phyloP scores from a whole-genome alignment of 1,139 yeast genomes.

The Trichomonascaceae sp. region DNA sequence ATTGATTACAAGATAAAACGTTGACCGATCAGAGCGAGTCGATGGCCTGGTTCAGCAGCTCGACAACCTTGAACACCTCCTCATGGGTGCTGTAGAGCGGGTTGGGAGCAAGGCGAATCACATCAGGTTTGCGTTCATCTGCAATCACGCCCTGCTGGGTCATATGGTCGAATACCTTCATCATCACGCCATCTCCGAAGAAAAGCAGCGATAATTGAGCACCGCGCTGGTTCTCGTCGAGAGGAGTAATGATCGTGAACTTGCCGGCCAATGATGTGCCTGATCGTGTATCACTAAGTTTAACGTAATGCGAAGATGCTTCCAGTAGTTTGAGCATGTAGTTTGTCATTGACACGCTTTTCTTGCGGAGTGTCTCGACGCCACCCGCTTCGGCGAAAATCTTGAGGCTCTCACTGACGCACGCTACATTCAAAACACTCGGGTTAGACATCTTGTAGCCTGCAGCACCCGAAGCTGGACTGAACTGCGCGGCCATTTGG shows the following conservation, averaged over 20 bases:
- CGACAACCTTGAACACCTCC: constrained; percentile 42
- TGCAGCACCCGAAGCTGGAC: constrained; percentile 70
- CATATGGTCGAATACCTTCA: constrained; percentile 36
- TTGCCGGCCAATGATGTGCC: not conserved
- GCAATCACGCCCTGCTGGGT: constrained; percentile 51
- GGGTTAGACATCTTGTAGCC: constrained; percentile 93
- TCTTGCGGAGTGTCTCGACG: constrained; percentile 38
- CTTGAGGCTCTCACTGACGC: constrained; percentile 54
- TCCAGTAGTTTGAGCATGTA: constrained; percentile 39
- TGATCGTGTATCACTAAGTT: constrained; percentile 12
- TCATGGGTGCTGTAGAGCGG: constrained; percentile 69
- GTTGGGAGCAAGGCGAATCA: constrained; percentile 70
- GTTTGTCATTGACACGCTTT: constrained; percentile 46
- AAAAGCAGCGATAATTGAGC: constrained; percentile 69
- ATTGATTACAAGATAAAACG: not conserved
- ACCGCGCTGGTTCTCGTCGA: constrained; percentile 46
- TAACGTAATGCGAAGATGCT: constrained; percentile 29
- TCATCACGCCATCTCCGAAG: constrained; percentile 46
- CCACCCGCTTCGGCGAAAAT: constrained; percentile 55
- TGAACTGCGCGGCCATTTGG: constrained; percentile 65
- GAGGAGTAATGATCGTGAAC: constrained; percentile 67
- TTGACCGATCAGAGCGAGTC: constrained; percentile 4
- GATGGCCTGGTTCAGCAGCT: constrained; percentile 33
- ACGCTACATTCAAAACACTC: constrained; percentile 68
- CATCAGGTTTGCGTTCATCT: constrained; percentile 85